Conservation (phyloP, 2,329 filamentous ascomycete genomes). For the Fusarium sp. region DNA sequence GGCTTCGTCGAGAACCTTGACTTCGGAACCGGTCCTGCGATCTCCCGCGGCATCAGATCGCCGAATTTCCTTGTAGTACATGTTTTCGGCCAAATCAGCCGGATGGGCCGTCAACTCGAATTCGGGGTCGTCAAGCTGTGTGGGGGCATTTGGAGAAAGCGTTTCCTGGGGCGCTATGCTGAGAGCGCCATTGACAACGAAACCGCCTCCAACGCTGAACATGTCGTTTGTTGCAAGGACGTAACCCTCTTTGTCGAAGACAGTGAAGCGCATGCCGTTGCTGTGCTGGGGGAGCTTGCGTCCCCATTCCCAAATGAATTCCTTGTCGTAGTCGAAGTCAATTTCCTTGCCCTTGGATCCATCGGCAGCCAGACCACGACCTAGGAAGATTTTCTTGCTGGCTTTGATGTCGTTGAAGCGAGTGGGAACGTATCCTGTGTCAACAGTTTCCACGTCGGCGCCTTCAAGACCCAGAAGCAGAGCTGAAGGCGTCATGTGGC, state of each 20-base stretch:
- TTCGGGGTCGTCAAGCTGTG: conserved; percentile 21
- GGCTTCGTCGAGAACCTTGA: conserved; percentile 51
- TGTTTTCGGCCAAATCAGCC: conserved; percentile 61
- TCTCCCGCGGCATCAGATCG: conserved; percentile 59
- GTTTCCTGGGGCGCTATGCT: conserved; percentile 52
- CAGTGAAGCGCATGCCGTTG: conserved; percentile 64
- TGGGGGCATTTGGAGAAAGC: conserved; percentile 17
- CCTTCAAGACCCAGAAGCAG: conserved; percentile 62
- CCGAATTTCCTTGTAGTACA: conserved; percentile 64
- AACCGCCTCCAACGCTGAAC: conserved; percentile 64
- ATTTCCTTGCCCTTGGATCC: conserved; percentile 56
- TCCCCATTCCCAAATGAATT: conserved; percentile 64
- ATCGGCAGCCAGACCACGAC: conserved; percentile 53
- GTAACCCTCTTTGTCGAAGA: conserved; percentile 59
- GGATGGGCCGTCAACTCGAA: conserved; percentile 50
- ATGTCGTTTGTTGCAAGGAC: conserved; percentile 62
- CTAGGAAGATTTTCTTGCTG: conserved; percentile 57
- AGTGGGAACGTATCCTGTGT: conserved; percentile 59
- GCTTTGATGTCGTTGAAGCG: conserved; percentile 60
- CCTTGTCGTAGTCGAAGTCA: conserved; percentile 60
- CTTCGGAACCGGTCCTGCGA: conserved; percentile 57
- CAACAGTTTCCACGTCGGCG: conserved; percentile 61
- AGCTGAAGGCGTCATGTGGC: conserved; percentile 63
- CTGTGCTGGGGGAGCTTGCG: conserved; percentile 63
- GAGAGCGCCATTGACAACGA: conserved; percentile 62